A percentile compares a stretch with the other conserved stretches of the same genome.
Conservation (phyloP, 73 alveolate species). For the Blepharisma japonicum region DNA sequence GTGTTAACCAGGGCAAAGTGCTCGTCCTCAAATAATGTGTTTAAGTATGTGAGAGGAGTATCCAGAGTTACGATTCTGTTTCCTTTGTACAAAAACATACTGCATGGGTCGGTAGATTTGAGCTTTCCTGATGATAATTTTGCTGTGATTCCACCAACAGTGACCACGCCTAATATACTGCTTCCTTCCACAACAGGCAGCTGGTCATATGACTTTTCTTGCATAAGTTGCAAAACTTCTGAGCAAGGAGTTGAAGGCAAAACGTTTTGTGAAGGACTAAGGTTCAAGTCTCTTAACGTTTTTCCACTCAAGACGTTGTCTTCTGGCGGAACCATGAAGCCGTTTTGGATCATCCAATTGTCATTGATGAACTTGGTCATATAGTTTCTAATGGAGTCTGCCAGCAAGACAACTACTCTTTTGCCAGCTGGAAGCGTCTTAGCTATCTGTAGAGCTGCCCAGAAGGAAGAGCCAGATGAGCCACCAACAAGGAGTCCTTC, state of each 20-base stretch:
- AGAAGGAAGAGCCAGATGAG: slow-evolving; percentile 73
- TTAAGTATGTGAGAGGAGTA: not conserved
- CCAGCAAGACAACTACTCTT: slow-evolving; percentile 58
- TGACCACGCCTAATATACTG: not conserved
- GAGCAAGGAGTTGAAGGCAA: not conserved
- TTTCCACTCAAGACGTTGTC: not conserved
- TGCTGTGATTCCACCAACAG: not conserved
- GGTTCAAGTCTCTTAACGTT: not conserved
- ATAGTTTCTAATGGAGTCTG: slow-evolving; percentile 79
- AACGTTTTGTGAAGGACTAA: not conserved
- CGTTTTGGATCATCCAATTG: slow-evolving; percentile 87
- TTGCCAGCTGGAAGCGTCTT: slow-evolving; percentile 53
- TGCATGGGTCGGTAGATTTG: not conserved
- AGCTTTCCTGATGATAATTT: not conserved
- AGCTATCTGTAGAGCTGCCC: slow-evolving; percentile 63
- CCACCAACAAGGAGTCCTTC: slow-evolving; percentile 86
- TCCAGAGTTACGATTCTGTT: not conserved
- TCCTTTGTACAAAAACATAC: not conserved
- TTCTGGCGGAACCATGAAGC: not conserved
- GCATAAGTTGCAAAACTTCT: not conserved
- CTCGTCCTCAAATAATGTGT: not conserved
- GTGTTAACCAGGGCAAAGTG: not conserved
- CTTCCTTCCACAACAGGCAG: not conserved
- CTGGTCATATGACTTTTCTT: not conserved
- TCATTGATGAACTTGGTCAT: slow-evolving; percentile 75